phyloP scores from a whole-genome alignment of 306 rosid genomes.

The Begonia masoniana region DNA sequence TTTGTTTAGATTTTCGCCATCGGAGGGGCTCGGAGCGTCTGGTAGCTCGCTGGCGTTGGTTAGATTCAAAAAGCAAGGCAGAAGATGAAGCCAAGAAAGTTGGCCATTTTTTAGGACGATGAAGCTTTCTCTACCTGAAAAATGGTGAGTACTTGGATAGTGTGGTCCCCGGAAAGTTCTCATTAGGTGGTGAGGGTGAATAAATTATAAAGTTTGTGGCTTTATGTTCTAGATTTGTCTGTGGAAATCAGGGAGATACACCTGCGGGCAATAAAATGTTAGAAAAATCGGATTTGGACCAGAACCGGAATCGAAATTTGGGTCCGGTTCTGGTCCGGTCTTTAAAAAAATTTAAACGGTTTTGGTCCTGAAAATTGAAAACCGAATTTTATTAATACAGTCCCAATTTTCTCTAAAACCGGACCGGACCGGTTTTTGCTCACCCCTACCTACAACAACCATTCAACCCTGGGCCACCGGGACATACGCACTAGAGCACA shows the following conservation, averaged over 20 bases:
- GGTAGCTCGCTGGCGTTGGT: conserved; percentile 14
- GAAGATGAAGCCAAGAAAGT: conserved; percentile 27
- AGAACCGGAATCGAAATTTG: too few species aligned
- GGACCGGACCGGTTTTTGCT: too few species aligned
- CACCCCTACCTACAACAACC: too few species aligned
- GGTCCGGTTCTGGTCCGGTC: too few species aligned
- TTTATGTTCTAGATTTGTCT: conserved; percentile 29
- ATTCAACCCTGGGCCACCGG: too few species aligned
- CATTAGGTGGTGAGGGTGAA: conserved; percentile 20
- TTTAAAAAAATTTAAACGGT: too few species aligned
- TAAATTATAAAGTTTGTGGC: conserved; percentile 6
- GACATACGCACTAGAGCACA: too few species aligned
- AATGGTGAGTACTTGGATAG: conserved; percentile 8
- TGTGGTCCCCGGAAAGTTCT: conserved; percentile 33
- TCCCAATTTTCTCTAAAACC: too few species aligned
- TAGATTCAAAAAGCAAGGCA: conserved; percentile 20
- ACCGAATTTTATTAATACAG: too few species aligned
- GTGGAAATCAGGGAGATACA: conserved; percentile 20
- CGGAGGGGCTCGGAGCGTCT: conserved; percentile 5
- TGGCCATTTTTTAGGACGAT: conserved; percentile 25
- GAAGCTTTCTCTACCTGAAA: too few species aligned
- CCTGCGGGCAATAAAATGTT: conserved; percentile 33
- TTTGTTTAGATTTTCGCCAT: neutral
- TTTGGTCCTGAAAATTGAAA: too few species aligned
- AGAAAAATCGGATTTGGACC: too few species aligned